These are phyloP conservation scores for Paecilomyces formosus DNA, from an alignment of 2,329 filamentous ascomycete species.

Conservation along the genomic window DNA sequence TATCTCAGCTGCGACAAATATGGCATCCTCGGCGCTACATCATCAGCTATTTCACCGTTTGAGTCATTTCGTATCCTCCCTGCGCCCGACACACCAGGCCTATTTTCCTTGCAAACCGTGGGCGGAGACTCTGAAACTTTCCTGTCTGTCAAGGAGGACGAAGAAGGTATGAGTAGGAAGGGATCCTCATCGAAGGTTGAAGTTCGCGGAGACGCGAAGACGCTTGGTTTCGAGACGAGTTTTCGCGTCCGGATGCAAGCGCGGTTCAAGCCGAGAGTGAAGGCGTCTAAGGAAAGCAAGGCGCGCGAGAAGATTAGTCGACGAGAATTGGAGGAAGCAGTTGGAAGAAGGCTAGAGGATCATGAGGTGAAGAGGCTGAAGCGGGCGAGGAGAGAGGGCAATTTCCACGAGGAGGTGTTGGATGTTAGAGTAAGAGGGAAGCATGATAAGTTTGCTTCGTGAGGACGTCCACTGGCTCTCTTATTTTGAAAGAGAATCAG, in stretches of 20 bases:
- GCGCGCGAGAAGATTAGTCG: constrained; percentile 77
- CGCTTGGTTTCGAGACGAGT: constrained; percentile 61
- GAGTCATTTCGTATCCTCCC: constrained; percentile 70
- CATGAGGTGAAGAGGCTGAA: constrained; percentile 81
- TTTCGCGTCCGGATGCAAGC: constrained; percentile 89
- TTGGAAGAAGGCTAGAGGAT: constrained; percentile 68
- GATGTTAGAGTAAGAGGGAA: constrained; percentile 87
- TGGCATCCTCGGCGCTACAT: constrained; percentile 66
- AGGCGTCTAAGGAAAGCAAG: constrained; percentile 74
- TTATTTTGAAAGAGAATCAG: background rate
- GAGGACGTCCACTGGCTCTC: background rate
- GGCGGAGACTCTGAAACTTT: constrained; percentile 57
- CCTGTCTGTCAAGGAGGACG: constrained; percentile 52
- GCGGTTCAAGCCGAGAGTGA: constrained; percentile 77
- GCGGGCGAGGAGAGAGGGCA: constrained; percentile 73
- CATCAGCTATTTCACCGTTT: constrained; percentile 74
- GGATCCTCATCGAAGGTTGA: constrained; percentile 48
- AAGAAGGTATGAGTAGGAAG: constrained; percentile 6
- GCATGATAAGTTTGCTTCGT: constrained; percentile 69
- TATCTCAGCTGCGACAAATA: constrained; percentile 82
- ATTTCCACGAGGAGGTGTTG: constrained; percentile 80
- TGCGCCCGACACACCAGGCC: constrained; percentile 56
- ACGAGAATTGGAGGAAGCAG: constrained; percentile 74
- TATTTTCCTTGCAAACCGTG: constrained; percentile 65
- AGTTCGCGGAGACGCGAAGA: constrained; percentile 67